These are phyloP conservation scores for Setaria italica DNA, from an alignment of 202 grass and related monocot species.

Conservation along the genomic window DNA sequence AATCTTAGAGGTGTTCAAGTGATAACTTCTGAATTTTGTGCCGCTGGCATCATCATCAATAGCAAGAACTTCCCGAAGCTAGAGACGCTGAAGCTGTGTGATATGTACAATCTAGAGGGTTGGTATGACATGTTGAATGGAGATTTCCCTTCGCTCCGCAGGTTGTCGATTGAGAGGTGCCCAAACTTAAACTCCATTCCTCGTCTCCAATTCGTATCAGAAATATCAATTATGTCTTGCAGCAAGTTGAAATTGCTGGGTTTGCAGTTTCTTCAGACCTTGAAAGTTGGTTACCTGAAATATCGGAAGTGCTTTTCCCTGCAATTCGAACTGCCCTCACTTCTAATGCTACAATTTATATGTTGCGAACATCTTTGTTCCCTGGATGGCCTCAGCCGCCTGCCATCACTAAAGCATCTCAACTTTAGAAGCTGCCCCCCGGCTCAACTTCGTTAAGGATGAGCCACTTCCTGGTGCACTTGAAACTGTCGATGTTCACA, in stretches of 20 bases:
- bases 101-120: slow-evolving; percentile 21
- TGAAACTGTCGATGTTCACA: slow-evolving; percentile 30
- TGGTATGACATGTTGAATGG: background rate
- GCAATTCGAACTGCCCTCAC: background rate
- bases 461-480: slow-evolving; percentile 25
- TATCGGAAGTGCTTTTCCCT: background rate
- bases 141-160: slow-evolving; percentile 30
- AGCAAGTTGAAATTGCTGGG: slow-evolving; percentile 8
- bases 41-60: no score
- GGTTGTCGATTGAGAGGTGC: slow-evolving; percentile 27
- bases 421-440: slow-evolving; percentile 28
- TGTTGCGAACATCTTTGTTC: slow-evolving; percentile 10
- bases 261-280: slow-evolving; percentile 17
- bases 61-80: background rate
- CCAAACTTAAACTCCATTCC: slow-evolving; percentile 17
- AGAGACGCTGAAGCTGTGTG: background rate
- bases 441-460: slow-evolving; percentile 12
- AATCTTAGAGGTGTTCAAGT: slow-evolving; percentile 8
- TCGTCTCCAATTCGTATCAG: slow-evolving; percentile 2
- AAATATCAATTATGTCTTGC: slow-evolving; percentile 21
- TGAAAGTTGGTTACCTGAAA: slow-evolving; percentile 18
- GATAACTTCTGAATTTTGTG: background rate
- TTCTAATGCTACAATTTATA: slow-evolving; percentile 24
- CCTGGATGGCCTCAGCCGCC: background rate
- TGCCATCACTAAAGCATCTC: background rate